These are phyloP conservation scores for Discostella stelligeroides DNA, from an alignment of 108 stramenopile genomes.

Conservation along the genomic window DNA sequence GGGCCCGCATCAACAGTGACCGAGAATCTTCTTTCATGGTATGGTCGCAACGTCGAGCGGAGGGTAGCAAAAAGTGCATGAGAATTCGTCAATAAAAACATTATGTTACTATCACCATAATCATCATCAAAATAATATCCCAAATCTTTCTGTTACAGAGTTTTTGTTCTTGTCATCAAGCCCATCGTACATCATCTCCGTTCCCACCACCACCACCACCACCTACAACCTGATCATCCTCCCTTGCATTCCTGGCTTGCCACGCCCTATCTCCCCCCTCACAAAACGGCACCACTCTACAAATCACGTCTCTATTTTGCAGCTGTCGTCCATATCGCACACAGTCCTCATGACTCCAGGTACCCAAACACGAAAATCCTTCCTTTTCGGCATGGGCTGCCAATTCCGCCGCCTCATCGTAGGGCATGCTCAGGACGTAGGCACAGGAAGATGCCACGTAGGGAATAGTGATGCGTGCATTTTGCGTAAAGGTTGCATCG, in stretches of 20 bases:
- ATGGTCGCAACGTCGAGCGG: no score
- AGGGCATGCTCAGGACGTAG: conserved; percentile 80
- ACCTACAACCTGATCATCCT: conserved; percentile 17
- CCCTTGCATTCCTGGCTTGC: conserved; percentile 79
- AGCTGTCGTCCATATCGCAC: conserved; percentile 62
- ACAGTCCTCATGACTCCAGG: conserved; percentile 82
- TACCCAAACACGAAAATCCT: conserved; percentile 78
- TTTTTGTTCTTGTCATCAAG: no score
- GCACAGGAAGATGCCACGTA: conserved; percentile 66
- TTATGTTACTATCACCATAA: no score
- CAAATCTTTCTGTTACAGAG: no score
- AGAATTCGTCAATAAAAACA: no score
- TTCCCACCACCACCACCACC: no score
- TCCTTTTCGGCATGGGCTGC: conserved; percentile 57
- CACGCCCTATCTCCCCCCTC: conserved; percentile 79
- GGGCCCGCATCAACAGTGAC: no score
- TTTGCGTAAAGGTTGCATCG: conserved; percentile 67
- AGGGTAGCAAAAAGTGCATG: no score
- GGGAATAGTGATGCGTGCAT: conserved; percentile 67
- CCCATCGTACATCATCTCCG: background rate
- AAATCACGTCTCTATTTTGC: conserved; percentile 73
- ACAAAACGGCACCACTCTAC: conserved; percentile 74
- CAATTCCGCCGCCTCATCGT: conserved; percentile 71
- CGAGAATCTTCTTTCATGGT: no score
- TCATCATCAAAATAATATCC: no score